These are phyloP conservation scores for Ceriops zippeliana DNA, from an alignment of 345 rosid genomes.

Conservation along the genomic window DNA sequence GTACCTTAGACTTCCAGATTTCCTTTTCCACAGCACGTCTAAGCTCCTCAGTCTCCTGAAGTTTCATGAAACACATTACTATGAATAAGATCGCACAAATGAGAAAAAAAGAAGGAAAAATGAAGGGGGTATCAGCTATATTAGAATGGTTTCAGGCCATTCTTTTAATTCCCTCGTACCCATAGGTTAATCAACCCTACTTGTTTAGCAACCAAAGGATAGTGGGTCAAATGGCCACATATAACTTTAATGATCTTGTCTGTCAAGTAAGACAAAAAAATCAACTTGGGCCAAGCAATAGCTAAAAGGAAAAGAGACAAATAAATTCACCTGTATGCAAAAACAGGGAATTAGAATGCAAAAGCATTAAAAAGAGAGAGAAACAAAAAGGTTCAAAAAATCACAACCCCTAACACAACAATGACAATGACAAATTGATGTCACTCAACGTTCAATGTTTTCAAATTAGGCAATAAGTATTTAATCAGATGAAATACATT, in stretches of 20 bases:
- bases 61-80: slow-evolving; percentile 21
- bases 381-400: too few relatives aligned
- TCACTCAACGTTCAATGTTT: neutral
- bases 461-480: neutral
- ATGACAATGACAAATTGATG: neutral
- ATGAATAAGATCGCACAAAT: neutral
- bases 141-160: neutral
- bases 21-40: slow-evolving; percentile 64
- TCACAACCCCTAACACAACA: neutral
- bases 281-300: neutral
- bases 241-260: neutral
- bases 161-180: neutral
- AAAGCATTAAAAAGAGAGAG: too few relatives aligned
- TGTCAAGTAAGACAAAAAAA: too few relatives aligned
- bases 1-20: slow-evolving; percentile 73
- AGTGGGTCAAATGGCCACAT: neutral
- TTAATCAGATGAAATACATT: neutral
- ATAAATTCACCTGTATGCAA: too few relatives aligned
- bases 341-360: too few relatives aligned
- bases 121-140: too few relatives aligned
- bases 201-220: neutral
- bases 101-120: neutral
- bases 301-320: too few relatives aligned
- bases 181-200: neutral
- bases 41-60: slow-evolving; percentile 72